These are phyloP conservation scores for Beauveria rudraprayagi DNA, from an alignment of 2,329 filamentous ascomycete species.

Conservation along the genomic window DNA sequence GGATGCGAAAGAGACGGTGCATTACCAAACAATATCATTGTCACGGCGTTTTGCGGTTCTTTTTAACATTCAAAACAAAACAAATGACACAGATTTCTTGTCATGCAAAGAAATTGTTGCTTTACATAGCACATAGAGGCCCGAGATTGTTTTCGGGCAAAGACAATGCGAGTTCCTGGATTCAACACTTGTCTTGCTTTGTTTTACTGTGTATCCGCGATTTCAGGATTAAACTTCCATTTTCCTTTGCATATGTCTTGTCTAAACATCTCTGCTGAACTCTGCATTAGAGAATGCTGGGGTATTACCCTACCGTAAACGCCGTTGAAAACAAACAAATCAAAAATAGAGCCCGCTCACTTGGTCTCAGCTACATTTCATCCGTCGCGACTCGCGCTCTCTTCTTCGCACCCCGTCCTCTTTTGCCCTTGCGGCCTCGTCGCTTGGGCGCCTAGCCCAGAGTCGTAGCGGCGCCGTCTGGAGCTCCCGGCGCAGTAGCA, in stretches of 20 bases:
- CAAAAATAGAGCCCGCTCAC: background rate
- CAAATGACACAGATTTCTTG: background rate
- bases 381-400: background rate
- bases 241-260: background rate
- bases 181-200: background rate
- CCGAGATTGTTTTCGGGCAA: background rate
- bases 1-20: conserved; percentile 2
- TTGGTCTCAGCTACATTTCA: background rate
- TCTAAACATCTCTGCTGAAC: background rate
- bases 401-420: background rate
- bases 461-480: background rate
- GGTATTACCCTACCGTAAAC: background rate
- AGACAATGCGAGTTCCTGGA: background rate
- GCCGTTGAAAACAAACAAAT: background rate
- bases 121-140: background rate
- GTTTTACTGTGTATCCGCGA: no score
- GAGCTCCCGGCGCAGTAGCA: background rate
- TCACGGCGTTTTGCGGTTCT: conserved; percentile 11
- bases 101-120: background rate
- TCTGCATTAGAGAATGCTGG: background rate
- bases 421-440: background rate
- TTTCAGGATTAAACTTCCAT: background rate
- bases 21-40: conserved; percentile 8
- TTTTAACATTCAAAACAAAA: background rate
- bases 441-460: background rate